A percentile compares a stretch with the other conserved stretches of the same genome.
Evolutionary conservation across 345 rosid species (phyloP).

Genomic region (Excoecaria cochinchinensis): DNA sequence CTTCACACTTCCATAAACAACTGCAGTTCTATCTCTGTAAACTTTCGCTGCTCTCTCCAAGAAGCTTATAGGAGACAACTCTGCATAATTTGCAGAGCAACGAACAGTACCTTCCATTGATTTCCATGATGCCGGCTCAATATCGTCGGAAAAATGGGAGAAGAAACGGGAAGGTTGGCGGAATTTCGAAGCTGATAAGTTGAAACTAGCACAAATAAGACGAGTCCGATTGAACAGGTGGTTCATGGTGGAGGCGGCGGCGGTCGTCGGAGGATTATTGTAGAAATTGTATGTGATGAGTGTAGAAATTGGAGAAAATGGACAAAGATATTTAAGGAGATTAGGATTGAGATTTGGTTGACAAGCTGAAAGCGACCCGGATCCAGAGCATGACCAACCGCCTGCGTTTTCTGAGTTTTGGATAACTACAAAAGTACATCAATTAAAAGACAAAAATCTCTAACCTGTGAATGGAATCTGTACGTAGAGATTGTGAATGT

Average conservation of each 20-base stretch:
- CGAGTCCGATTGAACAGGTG: conserved; percentile 18
- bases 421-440: no score
- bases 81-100: conserved; percentile 55
- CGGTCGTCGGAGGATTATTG: no score
- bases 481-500: no score
- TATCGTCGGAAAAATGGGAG: conserved; percentile 21
- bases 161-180: conserved; percentile 2
- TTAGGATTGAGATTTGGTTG: no score
- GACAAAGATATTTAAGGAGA: no score
- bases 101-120: conserved; percentile 57
- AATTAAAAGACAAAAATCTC: no score
- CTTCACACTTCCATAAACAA: conserved; percentile 48
- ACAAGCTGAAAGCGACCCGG: no score
- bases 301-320: no score
- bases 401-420: no score
- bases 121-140: conserved; percentile 46
- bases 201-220: background rate
- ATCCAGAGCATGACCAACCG: no score
- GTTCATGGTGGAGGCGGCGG: conserved; percentile 18
- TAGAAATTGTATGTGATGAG: no score
- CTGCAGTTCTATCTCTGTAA: conserved; percentile 52
- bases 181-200: background rate
- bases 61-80: conserved; percentile 71
- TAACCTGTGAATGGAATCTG: no score
- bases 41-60: conserved; percentile 70